A percentile compares a stretch with the other conserved stretches of the same genome.
Conservation (phyloP, 345 rosid genomes). For the Pugionium cornutum region DNA sequence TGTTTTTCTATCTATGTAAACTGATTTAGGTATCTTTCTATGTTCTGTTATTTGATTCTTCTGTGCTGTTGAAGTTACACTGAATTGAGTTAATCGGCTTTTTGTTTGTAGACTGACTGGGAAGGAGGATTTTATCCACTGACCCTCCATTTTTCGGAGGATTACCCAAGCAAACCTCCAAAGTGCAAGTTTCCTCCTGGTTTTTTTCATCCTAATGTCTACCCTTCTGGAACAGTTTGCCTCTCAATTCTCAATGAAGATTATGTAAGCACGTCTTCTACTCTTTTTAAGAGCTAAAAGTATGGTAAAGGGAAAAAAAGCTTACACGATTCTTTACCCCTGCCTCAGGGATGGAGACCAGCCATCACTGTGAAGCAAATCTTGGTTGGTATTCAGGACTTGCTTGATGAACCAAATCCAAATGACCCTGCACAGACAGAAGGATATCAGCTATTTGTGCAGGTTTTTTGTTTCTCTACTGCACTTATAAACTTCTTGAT, state of each 20-base stretch:
- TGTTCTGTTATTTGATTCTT: background rate
- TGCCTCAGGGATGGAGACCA: constrained; percentile 22
- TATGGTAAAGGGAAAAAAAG: background rate
- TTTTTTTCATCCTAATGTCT: constrained; percentile 29
- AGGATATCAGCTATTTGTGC: constrained; percentile 29
- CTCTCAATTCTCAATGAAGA: constrained; percentile 24
- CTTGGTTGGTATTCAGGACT: constrained; percentile 30
- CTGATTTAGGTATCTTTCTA: background rate
- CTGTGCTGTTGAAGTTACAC: background rate
- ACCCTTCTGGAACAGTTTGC: constrained; percentile 28
- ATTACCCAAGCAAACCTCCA: constrained; percentile 29
- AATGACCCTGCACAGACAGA: constrained; percentile 24
- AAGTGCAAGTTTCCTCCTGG: constrained; percentile 27
- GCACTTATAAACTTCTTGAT: background rate
- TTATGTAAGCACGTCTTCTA: constrained; percentile 5
- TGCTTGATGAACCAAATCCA: constrained; percentile 29
- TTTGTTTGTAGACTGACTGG: constrained; percentile 21
- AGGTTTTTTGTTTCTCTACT: background rate
- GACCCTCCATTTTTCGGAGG: constrained; percentile 18
- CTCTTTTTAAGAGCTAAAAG: background rate
- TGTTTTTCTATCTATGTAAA: too few species aligned
- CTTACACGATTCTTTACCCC: background rate
- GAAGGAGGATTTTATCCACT: constrained; percentile 26
- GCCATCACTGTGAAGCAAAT: constrained; percentile 26
- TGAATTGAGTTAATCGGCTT: background rate